These are phyloP conservation scores for Hydnomerulius pinastri DNA, from an alignment of 768 basidiomycete genomes.

Conservation along the genomic window DNA sequence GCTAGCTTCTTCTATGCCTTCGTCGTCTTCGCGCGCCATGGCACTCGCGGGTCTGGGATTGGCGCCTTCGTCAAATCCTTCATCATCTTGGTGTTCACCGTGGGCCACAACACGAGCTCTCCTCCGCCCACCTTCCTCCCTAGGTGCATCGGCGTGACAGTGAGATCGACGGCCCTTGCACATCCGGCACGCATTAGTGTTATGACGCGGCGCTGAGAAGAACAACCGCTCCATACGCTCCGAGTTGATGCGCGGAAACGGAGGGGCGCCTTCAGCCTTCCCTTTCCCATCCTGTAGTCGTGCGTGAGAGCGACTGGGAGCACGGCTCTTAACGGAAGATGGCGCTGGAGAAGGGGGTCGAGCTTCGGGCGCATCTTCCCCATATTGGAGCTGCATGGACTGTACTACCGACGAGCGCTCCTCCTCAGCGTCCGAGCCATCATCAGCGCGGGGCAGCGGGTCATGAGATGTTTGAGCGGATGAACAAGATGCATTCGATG, in stretches of 20 bases:
- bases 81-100: conserved; percentile 4
- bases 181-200: conserved; percentile 61
- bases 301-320: neutral
- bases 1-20: conserved; percentile 5
- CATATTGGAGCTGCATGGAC: neutral
- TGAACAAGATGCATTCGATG: conserved; percentile 24
- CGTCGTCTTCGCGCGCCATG: conserved; percentile 1
- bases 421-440: neutral
- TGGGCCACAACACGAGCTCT: conserved; percentile 8
- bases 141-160: conserved; percentile 51
- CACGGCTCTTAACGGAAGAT: conserved; percentile 1
- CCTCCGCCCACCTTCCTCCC: conserved; percentile 43
- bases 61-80: conserved; percentile 13
- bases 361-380: no score
- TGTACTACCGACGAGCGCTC: neutral
- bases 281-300: conserved; percentile 2
- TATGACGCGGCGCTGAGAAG: conserved; percentile 78
- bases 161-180: conserved; percentile 53
- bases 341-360: neutral
- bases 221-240: conserved; percentile 77
- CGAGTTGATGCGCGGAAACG: conserved; percentile 85
- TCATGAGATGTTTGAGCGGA: conserved; percentile 11
- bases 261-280: conserved; percentile 39
- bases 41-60: conserved; percentile 7
- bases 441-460: neutral